These are phyloP conservation scores for Aspergillus novofumigatus DNA, from an alignment of 2,329 filamentous ascomycete genomes.

Conservation along the genomic window DNA sequence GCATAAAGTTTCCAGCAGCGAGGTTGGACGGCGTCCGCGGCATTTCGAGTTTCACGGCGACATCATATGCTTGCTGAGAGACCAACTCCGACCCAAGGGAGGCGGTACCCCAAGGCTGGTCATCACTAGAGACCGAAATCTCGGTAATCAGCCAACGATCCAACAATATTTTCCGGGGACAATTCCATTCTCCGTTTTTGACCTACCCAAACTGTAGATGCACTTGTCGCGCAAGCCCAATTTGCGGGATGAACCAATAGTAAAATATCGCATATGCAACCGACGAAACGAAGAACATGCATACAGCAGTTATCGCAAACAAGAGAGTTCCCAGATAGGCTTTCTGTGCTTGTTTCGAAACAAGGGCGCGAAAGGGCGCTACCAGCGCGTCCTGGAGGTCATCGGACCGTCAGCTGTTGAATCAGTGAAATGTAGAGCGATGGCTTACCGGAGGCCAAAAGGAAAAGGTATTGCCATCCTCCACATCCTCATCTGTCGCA, in stretches of 20 bases:
- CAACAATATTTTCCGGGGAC: background rate
- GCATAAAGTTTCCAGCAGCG: slow-evolving; percentile 88
- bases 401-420: slow-evolving; percentile 15
- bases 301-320: slow-evolving; percentile 48
- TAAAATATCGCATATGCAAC: slow-evolving; percentile 66
- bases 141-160: slow-evolving; percentile 1
- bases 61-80: slow-evolving; percentile 76
- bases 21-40: slow-evolving; percentile 75
- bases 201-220: slow-evolving; percentile 63
- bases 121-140: slow-evolving; percentile 29
- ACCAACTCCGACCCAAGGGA: slow-evolving; percentile 54
- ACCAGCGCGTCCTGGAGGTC: slow-evolving; percentile 49
- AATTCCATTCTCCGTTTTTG: background rate
- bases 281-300: slow-evolving; percentile 56
- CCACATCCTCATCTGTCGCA: slow-evolving; percentile 6
- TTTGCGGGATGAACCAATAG: slow-evolving; percentile 62
- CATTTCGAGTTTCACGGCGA: slow-evolving; percentile 69
- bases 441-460: slow-evolving; percentile 14
- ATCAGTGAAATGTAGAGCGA: background rate
- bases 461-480: slow-evolving; percentile 5
- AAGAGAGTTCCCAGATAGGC: slow-evolving; percentile 61
- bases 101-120: slow-evolving; percentile 51
- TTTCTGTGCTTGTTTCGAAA: slow-evolving; percentile 59
- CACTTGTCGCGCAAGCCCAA: slow-evolving; percentile 58
- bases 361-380: slow-evolving; percentile 50